Percentiles rank a stretch among this genome's conserved stretches.
Evolutionary conservation across 371 early-diverging fungal genomes (phyloP).

Genomic region (Saksenaea vasiformis): DNA sequence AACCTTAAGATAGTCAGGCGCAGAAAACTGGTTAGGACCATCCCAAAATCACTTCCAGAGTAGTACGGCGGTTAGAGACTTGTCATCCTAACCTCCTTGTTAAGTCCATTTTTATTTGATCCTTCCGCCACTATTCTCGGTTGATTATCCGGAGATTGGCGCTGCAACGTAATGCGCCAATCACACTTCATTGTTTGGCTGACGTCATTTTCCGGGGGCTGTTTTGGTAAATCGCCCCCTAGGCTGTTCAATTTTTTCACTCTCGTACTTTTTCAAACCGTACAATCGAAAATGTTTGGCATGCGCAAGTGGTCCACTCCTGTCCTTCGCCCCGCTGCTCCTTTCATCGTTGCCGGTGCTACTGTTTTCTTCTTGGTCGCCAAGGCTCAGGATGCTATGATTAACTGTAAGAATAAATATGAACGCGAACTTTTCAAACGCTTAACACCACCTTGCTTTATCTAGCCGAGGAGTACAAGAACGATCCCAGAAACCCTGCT

Average conservation of each 20-base stretch:
- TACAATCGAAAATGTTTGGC: conserved; percentile 47
- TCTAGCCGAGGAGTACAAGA: conserved; percentile 52
- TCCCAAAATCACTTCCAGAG: no score
- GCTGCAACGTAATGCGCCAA: no score
- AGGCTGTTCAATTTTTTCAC: background rate
- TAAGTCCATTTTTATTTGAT: no score
- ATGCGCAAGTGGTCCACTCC: conserved; percentile 56
- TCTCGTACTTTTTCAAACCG: background rate
- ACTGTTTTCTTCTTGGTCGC: conserved; percentile 49
- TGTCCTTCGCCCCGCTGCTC: conserved; percentile 48
- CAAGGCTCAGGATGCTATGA: conserved; percentile 54
- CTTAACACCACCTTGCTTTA: background rate
- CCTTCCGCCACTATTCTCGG: no score
- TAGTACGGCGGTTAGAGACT: no score
- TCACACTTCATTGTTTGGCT: no score
- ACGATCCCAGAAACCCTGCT: conserved; percentile 64
- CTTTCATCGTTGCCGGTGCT: conserved; percentile 50
- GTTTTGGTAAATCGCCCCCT: no score
- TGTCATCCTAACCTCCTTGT: no score
- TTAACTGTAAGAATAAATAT: conserved; percentile 38
- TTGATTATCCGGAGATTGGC: no score
- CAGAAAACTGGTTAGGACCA: no score
- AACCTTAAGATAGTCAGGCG: no score
- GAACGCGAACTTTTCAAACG: background rate
- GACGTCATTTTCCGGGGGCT: no score